These are phyloP conservation scores for Shiraia sp. DNA, from an alignment of 2,329 filamentous ascomycete genomes.

Conservation along the genomic window DNA sequence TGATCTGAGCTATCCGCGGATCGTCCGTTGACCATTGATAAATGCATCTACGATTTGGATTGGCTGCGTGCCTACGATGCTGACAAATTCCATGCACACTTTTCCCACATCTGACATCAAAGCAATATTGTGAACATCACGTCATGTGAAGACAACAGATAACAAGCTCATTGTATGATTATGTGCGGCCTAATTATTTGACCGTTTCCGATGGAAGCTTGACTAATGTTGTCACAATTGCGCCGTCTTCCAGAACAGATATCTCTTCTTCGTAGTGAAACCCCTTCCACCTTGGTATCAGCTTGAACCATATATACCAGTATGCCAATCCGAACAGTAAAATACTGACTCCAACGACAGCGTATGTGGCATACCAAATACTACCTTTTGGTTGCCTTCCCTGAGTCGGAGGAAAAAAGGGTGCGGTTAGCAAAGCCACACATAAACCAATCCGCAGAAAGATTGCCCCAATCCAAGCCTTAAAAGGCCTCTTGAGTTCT, in stretches of 20 bases:
- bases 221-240: constrained; percentile 63
- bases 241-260: constrained; percentile 67
- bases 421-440: constrained; percentile 60
- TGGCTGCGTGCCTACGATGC: background rate
- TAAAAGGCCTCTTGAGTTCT: constrained; percentile 66
- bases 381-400: constrained; percentile 18
- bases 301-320: constrained; percentile 69
- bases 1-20: background rate
- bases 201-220: constrained; percentile 21
- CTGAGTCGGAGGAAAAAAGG: constrained; percentile 62
- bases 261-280: constrained; percentile 67
- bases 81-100: no score
- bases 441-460: constrained; percentile 59
- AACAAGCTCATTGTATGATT: no score
- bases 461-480: constrained; percentile 65
- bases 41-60: constrained; percentile 1
- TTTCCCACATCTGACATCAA: no score
- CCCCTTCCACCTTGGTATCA: constrained; percentile 61
- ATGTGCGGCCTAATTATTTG: background rate
- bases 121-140: no score
- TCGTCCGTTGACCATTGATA: constrained; percentile 1
- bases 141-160: no score
- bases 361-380: constrained; percentile 59
- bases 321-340: constrained; percentile 64
- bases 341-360: constrained; percentile 55